Evolutionary conservation across 2,329 filamentous ascomycete species (phyloP).

Genomic region (Colletotrichum higginsianum): DNA sequence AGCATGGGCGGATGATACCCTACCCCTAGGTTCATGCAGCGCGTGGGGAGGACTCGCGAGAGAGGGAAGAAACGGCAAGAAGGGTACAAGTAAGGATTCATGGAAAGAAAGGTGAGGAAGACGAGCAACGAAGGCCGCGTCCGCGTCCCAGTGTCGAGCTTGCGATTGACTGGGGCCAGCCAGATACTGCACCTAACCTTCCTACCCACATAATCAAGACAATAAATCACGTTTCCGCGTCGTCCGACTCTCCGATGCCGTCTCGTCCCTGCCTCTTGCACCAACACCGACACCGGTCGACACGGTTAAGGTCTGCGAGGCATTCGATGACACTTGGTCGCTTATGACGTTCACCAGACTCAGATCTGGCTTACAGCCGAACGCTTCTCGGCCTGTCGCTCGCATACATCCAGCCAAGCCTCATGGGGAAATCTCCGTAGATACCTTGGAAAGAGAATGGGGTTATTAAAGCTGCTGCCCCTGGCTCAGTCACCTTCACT

Average conservation of each 20-base stretch:
- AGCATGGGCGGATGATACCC: not conserved
- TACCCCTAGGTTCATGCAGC: not conserved
- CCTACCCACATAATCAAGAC: not conserved
- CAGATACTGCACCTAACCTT: not conserved
- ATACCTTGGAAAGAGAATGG: not conserved
- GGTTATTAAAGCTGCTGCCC: not conserved
- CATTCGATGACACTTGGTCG: not conserved
- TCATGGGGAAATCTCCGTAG: too few relatives aligned
- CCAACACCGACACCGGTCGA: not conserved
- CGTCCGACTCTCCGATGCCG: not conserved
- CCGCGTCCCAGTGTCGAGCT: conserved; percentile 12
- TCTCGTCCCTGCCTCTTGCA: conserved; percentile 4
- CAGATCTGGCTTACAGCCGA: not conserved
- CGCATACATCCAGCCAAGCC: not conserved
- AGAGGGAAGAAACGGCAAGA: not conserved
- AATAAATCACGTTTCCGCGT: not conserved
- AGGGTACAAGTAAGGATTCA: too few relatives aligned
- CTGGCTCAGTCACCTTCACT: not conserved
- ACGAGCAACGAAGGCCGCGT: not conserved
- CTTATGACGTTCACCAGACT: not conserved
- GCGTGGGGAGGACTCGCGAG: not conserved
- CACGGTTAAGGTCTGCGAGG: not conserved
- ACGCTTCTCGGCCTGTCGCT: not conserved
- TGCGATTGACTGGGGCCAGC: too few relatives aligned
- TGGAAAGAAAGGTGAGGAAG: not conserved